A percentile compares a stretch with the other conserved stretches of the same genome.
These are phyloP conservation scores for Chloranthus sessilifolius DNA, from an alignment of 164 flowering plant species.

Conservation along the genomic window DNA sequence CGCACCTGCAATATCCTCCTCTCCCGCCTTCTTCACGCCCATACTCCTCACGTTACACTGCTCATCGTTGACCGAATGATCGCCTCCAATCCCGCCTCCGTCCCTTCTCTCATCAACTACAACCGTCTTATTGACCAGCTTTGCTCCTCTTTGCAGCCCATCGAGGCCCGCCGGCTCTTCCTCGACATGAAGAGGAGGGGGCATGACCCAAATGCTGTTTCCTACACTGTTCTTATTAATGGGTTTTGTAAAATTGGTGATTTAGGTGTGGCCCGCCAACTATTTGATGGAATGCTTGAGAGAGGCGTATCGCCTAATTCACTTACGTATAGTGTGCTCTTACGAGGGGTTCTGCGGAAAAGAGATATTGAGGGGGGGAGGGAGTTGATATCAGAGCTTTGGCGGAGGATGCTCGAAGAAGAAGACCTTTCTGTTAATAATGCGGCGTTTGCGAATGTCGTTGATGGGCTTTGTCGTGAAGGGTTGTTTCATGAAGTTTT, in stretches of 20 bases:
- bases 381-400: conserved; percentile 52
- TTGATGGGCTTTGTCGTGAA: conserved; percentile 65
- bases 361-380: conserved; percentile 40
- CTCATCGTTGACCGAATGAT: conserved; percentile 35
- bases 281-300: conserved; percentile 78
- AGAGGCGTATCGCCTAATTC: conserved; percentile 55
- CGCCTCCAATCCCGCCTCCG: conserved; percentile 46
- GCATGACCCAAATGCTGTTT: conserved; percentile 50
- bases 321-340: conserved; percentile 62
- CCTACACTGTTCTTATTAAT: conserved; percentile 65
- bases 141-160: conserved; percentile 25
- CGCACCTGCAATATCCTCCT: conserved; percentile 82
- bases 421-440: conserved; percentile 36
- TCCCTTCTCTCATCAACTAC: conserved; percentile 65
- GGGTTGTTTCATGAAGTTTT: conserved; percentile 66
- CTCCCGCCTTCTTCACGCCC: conserved; percentile 58
- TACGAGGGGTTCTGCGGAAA: conserved; percentile 47
- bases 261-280: conserved; percentile 35
- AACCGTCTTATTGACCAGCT: conserved; percentile 72
- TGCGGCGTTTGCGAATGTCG: conserved; percentile 71
- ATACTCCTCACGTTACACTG: conserved; percentile 33
- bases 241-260: conserved; percentile 61
- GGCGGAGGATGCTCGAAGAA: conserved; percentile 52
- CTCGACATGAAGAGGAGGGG: conserved; percentile 53
- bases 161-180: conserved; percentile 48